Percentiles rank a stretch among this genome's conserved stretches.
Conservation (phyloP, 139 green algal species). For the Micromonas commoda region DNA sequence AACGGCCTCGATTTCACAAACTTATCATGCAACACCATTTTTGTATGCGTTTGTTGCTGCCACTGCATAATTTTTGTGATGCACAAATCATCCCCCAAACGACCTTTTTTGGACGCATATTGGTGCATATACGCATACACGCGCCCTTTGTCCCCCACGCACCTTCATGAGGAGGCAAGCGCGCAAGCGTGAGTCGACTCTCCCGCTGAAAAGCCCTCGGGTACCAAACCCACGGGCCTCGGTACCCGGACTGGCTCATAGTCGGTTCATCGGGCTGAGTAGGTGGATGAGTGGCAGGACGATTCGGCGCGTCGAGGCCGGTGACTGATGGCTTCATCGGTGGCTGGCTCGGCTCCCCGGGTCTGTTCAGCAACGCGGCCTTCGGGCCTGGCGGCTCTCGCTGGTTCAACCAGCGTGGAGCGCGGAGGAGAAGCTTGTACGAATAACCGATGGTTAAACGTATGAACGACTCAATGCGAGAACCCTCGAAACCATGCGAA, state of each 20-base stretch:
- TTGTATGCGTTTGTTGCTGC: too few species aligned
- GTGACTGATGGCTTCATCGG: conserved; percentile 8
- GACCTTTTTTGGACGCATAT: too few species aligned
- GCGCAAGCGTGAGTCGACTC: neutral
- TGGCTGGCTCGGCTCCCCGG: neutral
- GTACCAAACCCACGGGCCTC: neutral
- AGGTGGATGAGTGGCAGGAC: conserved; percentile 24
- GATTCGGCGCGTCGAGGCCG: conserved; percentile 21
- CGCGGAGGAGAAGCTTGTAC: conserved; percentile 26
- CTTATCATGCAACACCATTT: too few species aligned
- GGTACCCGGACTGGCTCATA: neutral
- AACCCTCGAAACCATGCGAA: conserved; percentile 25
- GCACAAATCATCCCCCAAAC: too few species aligned
- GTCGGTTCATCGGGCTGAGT: conserved; percentile 15
- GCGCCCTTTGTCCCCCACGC: neutral
- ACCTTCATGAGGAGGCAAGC: neutral
- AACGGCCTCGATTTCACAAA: too few species aligned
- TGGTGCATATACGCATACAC: neutral
- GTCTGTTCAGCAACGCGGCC: neutral
- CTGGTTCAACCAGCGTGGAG: neutral
- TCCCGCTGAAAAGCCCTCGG: conserved; percentile 11
- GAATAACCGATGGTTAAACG: conserved; percentile 26
- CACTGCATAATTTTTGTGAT: too few species aligned
- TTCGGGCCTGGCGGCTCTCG: conserved; percentile 12
- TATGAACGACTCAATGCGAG: conserved; percentile 20